Evolutionary conservation across 2,329 filamentous ascomycete genomes (phyloP).

Genomic region (Pseudocercospora crystallina): DNA sequence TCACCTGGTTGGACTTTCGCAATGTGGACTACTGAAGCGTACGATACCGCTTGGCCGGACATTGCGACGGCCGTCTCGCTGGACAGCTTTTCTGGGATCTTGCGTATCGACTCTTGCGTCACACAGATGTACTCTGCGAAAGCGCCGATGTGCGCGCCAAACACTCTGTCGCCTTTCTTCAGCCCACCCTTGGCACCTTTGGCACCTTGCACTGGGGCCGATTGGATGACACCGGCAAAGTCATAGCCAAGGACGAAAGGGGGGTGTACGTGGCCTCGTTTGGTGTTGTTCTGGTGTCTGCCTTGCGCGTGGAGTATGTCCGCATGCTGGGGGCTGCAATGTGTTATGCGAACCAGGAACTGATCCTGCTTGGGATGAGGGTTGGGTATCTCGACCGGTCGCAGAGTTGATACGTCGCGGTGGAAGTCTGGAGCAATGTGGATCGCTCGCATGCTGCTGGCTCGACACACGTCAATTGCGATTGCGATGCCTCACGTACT

Average conservation of each 20-base stretch:
- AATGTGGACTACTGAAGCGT: slow-evolving; percentile 49
- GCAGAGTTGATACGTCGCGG: slow-evolving; percentile 31
- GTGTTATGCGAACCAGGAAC: slow-evolving; percentile 52
- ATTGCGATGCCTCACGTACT: too few relatives aligned
- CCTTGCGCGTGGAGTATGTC: slow-evolving; percentile 61
- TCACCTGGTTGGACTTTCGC: slow-evolving; percentile 47
- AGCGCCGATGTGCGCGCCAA: slow-evolving; percentile 53
- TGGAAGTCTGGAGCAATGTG: slow-evolving; percentile 37
- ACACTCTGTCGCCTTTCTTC: slow-evolving; percentile 53
- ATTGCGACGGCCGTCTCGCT: slow-evolving; percentile 55
- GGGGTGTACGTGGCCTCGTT: slow-evolving; percentile 52
- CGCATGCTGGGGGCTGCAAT: slow-evolving; percentile 60
- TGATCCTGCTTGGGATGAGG: slow-evolving; percentile 38
- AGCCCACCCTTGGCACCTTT: slow-evolving; percentile 30
- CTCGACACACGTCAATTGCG: neutral
- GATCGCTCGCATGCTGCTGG: slow-evolving; percentile 43
- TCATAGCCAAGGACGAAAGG: slow-evolving; percentile 58
- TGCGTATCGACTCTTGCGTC: slow-evolving; percentile 41
- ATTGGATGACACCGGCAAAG: slow-evolving; percentile 56
- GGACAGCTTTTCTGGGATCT: slow-evolving; percentile 48
- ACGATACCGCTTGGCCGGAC: slow-evolving; percentile 55
- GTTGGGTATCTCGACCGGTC: slow-evolving; percentile 30
- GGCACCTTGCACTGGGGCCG: slow-evolving; percentile 32
- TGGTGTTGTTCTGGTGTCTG: slow-evolving; percentile 56
- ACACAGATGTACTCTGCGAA: slow-evolving; percentile 55